Evolutionary conservation across 164 flowering plant species (phyloP).

Genomic region (Kingdonia uniflora): DNA sequence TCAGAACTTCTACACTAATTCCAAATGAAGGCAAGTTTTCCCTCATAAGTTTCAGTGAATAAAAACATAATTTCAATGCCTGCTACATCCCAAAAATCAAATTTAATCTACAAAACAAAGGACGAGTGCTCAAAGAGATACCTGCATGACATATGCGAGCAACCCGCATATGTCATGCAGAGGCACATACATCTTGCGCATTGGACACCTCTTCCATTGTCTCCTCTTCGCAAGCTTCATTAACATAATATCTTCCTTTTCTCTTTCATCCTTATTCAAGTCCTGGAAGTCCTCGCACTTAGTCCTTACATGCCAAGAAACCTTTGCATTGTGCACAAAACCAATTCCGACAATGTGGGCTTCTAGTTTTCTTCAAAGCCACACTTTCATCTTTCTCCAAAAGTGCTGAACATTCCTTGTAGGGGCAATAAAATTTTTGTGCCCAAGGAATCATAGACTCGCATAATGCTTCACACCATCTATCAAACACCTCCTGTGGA

Average conservation of each 20-base stretch:
- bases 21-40: too few relatives aligned
- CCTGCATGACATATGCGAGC: constrained; percentile 5
- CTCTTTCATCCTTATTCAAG: constrained; percentile 3
- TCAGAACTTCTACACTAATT: too few relatives aligned
- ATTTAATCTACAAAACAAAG: too few relatives aligned
- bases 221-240: constrained; percentile 5
- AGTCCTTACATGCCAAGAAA: constrained; percentile 27
- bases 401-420: constrained; percentile 40
- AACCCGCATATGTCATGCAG: background rate
- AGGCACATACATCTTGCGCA: constrained; percentile 3
- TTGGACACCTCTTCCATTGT: constrained; percentile 6
- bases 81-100: too few relatives aligned
- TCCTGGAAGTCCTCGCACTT: constrained; percentile 2
- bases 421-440: constrained; percentile 47
- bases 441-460: constrained; percentile 27
- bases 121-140: background rate
- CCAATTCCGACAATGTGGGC: constrained; percentile 34
- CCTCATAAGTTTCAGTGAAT: too few relatives aligned
- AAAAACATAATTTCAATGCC: too few relatives aligned
- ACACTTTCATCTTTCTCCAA: constrained; percentile 22
- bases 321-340: constrained; percentile 47
- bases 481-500: constrained; percentile 26
- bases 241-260: constrained; percentile 4
- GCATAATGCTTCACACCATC: constrained; percentile 41
- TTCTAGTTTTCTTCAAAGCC: constrained; percentile 16